A percentile compares a stretch with the other conserved stretches of the same genome.
Evolutionary conservation across 2,329 filamentous ascomycete species (phyloP).

Genomic region (Fusarium decemcellulare): DNA sequence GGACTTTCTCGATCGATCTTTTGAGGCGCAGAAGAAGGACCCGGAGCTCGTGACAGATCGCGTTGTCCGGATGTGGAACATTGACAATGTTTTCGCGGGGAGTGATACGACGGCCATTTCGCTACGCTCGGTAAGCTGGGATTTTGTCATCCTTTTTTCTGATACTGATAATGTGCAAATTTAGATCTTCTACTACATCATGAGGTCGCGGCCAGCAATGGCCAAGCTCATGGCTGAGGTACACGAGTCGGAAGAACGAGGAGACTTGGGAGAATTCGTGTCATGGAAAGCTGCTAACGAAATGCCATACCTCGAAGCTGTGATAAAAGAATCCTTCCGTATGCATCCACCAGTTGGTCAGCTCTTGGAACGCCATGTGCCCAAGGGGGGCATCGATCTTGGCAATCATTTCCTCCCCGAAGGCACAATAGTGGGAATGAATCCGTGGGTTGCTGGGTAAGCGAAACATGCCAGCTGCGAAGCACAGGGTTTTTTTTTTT

Average conservation of each 20-base stretch:
- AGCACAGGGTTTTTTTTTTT: not conserved
- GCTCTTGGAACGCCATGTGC: not conserved
- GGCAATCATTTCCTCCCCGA: not conserved
- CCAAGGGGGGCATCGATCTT: not conserved
- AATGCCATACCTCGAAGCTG: not conserved
- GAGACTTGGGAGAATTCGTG: not conserved
- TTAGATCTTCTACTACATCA: not conserved
- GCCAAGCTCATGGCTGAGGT: not conserved
- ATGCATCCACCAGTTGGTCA: not conserved
- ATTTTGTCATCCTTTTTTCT: not conserved
- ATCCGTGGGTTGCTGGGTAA: not conserved
- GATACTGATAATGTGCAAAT: not conserved
- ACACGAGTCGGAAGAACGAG: not conserved
- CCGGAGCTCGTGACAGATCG: not conserved
- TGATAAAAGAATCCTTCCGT: not conserved
- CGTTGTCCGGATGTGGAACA: not conserved
- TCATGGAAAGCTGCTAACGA: not conserved
- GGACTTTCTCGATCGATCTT: not conserved
- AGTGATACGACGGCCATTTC: not conserved
- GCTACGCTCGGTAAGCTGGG: not conserved
- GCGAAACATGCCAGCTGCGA: not conserved
- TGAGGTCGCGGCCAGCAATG: not conserved
- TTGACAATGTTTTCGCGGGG: not conserved
- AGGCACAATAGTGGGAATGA: not conserved
- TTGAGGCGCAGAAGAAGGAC: not conserved